Evolutionary conservation across 2,329 filamentous ascomycete species (phyloP).

Genomic region (Cryphonectria carpinicola): DNA sequence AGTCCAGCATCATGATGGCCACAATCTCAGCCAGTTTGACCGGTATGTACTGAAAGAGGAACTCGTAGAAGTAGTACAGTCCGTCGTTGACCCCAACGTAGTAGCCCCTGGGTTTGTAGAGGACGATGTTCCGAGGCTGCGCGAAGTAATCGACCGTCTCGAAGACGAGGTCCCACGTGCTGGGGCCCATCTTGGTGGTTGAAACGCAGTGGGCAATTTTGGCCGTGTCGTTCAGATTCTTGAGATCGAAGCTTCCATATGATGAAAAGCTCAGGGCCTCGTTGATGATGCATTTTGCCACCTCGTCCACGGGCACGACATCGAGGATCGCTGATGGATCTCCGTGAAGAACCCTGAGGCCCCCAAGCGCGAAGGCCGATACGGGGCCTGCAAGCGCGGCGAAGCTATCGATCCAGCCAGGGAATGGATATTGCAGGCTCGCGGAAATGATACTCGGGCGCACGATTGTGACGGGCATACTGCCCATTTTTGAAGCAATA

Average conservation of each 20-base stretch:
- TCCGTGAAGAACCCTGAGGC: constrained; percentile 27
- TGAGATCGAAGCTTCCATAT: constrained; percentile 1
- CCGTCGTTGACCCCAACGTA: constrained; percentile 26
- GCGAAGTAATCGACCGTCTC: constrained; percentile 21
- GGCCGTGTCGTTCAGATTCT: constrained; percentile 17
- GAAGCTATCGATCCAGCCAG: constrained; percentile 30
- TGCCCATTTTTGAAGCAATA: constrained; percentile 18
- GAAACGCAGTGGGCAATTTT: constrained; percentile 26
- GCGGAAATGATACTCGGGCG: constrained; percentile 30
- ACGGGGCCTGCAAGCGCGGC: constrained; percentile 27
- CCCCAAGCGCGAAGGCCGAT: constrained; percentile 26
- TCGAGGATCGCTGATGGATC: constrained; percentile 22
- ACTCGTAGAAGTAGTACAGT: constrained; percentile 26
- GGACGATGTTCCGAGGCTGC: constrained; percentile 22
- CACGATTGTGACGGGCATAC: constrained; percentile 25
- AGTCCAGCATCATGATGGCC: constrained; percentile 23
- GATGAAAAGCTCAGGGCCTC: constrained; percentile 18
- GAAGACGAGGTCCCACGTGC: constrained; percentile 21
- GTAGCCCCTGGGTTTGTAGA: constrained; percentile 25
- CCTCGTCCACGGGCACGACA: constrained; percentile 28
- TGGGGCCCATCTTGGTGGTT: constrained; percentile 13
- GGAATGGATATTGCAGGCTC: constrained; percentile 23
- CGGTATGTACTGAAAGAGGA: constrained; percentile 26
- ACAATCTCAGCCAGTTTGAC: constrained; percentile 21
- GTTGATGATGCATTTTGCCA: constrained; percentile 26